Percentiles rank a stretch among this genome's conserved stretches.
phyloP scores from a whole-genome alignment of 441 rosid species.

The Manihot esculenta region DNA sequence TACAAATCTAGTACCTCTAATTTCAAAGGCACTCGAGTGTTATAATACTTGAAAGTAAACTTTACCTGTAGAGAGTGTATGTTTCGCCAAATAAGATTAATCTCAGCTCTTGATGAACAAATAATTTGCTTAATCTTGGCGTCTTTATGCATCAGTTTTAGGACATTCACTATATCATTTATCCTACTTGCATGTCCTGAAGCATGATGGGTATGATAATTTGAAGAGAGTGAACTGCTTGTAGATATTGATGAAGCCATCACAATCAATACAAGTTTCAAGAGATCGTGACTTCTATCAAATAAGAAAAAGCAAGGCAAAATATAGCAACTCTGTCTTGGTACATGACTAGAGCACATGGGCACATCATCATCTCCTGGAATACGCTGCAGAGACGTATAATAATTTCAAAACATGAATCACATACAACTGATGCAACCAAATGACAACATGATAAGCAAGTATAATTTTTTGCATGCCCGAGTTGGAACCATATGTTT shows the following conservation, averaged over 20 bases:
- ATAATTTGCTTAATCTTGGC: conserved; percentile 43
- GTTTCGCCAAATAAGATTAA: conserved; percentile 39
- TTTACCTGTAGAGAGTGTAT: conserved; percentile 58
- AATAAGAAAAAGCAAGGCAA: conserved; percentile 70
- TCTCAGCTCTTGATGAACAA: conserved; percentile 44
- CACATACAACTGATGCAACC: neutral
- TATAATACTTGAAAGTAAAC: conserved; percentile 1
- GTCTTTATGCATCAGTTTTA: conserved; percentile 53
- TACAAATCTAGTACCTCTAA: neutral
- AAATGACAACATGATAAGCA: neutral
- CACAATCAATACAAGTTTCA: conserved; percentile 41
- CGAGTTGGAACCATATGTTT: no score
- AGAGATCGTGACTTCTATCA: conserved; percentile 53
- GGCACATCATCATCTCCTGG: conserved; percentile 45
- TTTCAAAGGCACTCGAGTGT: neutral
- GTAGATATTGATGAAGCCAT: conserved; percentile 45
- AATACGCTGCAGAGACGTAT: conserved; percentile 44
- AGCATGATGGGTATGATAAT: conserved; percentile 8
- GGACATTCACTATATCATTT: conserved; percentile 42
- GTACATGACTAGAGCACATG: conserved; percentile 13
- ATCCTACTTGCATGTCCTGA: conserved; percentile 35
- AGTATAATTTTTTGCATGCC: no score
- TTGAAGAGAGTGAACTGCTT: no score
- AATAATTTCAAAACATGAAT: conserved; percentile 11
- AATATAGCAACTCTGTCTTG: conserved; percentile 43